A percentile compares a stretch with the other conserved stretches of the same genome.
phyloP scores from a whole-genome alignment of 352 stramenopile genomes.

The Phytophthora pistaciae region DNA sequence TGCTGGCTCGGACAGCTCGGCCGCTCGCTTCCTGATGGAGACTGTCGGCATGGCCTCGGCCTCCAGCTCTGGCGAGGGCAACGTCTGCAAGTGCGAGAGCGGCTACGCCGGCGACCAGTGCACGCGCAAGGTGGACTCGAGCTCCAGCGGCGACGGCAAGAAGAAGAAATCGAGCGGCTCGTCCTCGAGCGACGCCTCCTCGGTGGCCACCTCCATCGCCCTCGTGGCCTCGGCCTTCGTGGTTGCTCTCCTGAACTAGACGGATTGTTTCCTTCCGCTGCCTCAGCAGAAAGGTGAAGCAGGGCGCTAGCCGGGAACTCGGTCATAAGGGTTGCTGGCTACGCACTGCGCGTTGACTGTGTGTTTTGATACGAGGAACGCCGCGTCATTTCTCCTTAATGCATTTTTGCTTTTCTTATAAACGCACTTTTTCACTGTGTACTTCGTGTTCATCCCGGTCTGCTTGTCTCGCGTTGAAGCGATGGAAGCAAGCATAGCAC shows the following conservation, averaged over 20 bases:
- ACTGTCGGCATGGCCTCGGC: slow-evolving; percentile 39
- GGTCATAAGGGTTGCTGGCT: background rate
- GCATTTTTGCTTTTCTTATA: slow-evolving; percentile 46
- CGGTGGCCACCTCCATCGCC: slow-evolving; percentile 37
- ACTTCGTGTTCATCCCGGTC: background rate
- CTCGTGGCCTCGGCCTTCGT: slow-evolving; percentile 42
- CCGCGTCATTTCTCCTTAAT: slow-evolving; percentile 34
- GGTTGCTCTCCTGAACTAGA: slow-evolving; percentile 55
- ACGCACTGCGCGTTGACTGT: slow-evolving; percentile 25
- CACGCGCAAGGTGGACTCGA: slow-evolving; percentile 56
- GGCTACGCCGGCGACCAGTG: slow-evolving; percentile 73
- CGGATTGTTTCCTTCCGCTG: slow-evolving; percentile 8
- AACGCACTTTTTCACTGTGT: background rate
- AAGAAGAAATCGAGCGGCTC: slow-evolving; percentile 35
- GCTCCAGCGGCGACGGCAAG: slow-evolving; percentile 27
- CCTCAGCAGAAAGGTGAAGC: slow-evolving; percentile 25
- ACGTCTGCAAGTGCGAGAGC: slow-evolving; percentile 64
- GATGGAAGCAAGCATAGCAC: no score
- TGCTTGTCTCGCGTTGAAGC: background rate
- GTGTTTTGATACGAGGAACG: slow-evolving; percentile 22
- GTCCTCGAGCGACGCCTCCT: slow-evolving; percentile 34
- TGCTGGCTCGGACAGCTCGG: slow-evolving; percentile 26
- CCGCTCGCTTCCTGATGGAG: slow-evolving; percentile 39
- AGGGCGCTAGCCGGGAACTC: background rate
- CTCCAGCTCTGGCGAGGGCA: slow-evolving; percentile 21